These are phyloP conservation scores for Caloboletus firmus DNA, from an alignment of 1,284 basidiomycete genomes.

Conservation along the genomic window DNA sequence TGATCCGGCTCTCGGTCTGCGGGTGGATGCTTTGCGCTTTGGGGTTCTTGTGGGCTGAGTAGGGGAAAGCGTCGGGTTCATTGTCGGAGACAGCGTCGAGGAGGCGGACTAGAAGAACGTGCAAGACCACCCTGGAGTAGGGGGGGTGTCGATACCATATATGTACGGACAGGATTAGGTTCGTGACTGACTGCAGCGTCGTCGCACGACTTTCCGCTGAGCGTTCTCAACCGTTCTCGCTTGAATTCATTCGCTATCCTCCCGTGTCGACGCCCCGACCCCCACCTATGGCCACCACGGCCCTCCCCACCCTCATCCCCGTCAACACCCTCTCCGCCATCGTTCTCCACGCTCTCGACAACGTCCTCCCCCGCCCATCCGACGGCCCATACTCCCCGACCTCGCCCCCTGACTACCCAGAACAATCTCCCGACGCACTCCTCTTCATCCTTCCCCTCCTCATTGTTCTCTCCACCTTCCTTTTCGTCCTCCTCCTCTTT, in stretches of 20 bases:
- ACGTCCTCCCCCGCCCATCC: slow-evolving; percentile 23
- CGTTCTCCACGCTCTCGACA: slow-evolving; percentile 25
- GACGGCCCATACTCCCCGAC: slow-evolving; percentile 23
- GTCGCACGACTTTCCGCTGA: background rate
- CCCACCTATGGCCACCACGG: slow-evolving; percentile 17
- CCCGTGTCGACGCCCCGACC: background rate
- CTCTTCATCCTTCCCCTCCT: slow-evolving; percentile 87
- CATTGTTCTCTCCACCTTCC: slow-evolving; percentile 88
- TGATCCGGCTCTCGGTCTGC: slow-evolving; percentile 55
- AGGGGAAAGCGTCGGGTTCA: slow-evolving; percentile 44
- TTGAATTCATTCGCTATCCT: background rate
- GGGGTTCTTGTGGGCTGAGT: slow-evolving; percentile 22
- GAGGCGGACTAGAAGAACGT: background rate
- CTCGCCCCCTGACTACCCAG: slow-evolving; percentile 20
- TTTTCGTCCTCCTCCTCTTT: slow-evolving; percentile 90
- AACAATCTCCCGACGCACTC: slow-evolving; percentile 54
- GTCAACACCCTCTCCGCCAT: slow-evolving; percentile 34
- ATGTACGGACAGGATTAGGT: slow-evolving; percentile 16
- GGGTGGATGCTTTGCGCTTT: slow-evolving; percentile 43
- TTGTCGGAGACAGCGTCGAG: slow-evolving; percentile 22
- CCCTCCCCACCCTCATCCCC: background rate
- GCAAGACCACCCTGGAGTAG: slow-evolving; percentile 9
- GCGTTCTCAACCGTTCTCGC: background rate
- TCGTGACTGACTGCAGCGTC: slow-evolving; percentile 13
- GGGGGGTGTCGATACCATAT: slow-evolving; percentile 23